These are phyloP conservation scores for Kodamaea sp. DNA, from an alignment of 1,139 yeast genomes.

Conservation along the genomic window DNA sequence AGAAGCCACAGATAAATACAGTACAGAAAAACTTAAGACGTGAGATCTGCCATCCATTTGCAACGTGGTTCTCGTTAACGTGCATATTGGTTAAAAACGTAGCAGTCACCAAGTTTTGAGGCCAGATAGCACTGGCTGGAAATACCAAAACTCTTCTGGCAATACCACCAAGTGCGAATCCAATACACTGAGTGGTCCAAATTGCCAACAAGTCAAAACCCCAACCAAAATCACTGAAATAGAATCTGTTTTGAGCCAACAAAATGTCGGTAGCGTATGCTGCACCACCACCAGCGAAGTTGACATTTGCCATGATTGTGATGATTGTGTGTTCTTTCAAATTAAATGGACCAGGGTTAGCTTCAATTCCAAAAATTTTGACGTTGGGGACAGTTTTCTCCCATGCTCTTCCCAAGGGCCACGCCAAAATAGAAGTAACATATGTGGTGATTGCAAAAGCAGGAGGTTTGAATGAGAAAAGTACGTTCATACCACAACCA, in stretches of 20 bases:
- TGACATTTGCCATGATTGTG: conserved; percentile 60
- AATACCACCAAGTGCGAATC: conserved; percentile 66
- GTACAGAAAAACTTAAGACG: conserved; percentile 34
- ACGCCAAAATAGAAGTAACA: conserved; percentile 60
- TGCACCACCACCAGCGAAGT: conserved; percentile 56
- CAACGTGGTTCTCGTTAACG: conserved; percentile 58
- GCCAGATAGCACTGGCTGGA: conserved; percentile 71
- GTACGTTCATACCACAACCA: conserved; percentile 60
- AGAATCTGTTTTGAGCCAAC: conserved; percentile 54
- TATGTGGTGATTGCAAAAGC: conserved; percentile 54
- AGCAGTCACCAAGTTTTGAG: conserved; percentile 50
- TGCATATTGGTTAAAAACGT: conserved; percentile 62
- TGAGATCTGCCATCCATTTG: conserved; percentile 43
- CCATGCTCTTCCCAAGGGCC: conserved; percentile 63
- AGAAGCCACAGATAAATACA: conserved; percentile 29
- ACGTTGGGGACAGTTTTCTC: conserved; percentile 48
- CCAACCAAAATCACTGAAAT: conserved; percentile 48
- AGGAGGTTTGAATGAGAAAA: conserved; percentile 63
- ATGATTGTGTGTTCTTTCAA: conserved; percentile 66
- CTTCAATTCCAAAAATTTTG: conserved; percentile 39
- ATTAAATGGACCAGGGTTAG: conserved; percentile 68
- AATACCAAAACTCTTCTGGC: conserved; percentile 57
- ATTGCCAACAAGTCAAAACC: conserved; percentile 54
- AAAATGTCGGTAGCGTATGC: conserved; percentile 64
- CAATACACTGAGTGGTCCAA: conserved; percentile 60